Evolutionary conservation across 1,284 basidiomycete species (phyloP), one percentile per base, ranked within the genome.

Genomic region (Ganoderma resinaceum): DNA sequence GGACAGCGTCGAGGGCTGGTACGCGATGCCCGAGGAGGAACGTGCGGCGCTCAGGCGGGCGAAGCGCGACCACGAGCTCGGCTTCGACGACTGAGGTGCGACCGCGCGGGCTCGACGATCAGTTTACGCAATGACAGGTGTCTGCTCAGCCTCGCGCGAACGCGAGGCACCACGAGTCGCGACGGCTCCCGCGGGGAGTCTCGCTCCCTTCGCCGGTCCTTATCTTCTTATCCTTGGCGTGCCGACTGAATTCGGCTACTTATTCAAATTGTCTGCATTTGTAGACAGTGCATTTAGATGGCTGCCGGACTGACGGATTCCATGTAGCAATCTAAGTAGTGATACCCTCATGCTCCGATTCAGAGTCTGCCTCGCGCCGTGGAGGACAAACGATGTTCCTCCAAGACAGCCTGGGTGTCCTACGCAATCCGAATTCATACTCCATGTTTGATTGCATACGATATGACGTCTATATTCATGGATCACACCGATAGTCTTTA

Each of bases 1-100:
- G 52, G 92, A 94, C 69, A 87, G 82, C 57, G 81, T 91, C 9
- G 91, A 91, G 18, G 92, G 91, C 8, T 94, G 92, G 92, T 86
- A 86, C 63, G 85, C 84, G 55, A 81, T 93, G 80, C 80, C 82
- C 18, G 90, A 92, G 70, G 84, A 84, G 62, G 91, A 93, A 77
- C 84, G 91, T 74, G 87, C 83, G 69, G 82, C 81, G 66, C 78
- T 91, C 76, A 83, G 86, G 74, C 85, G 84, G 72, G 83, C 83
- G 23, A 92, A 93, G 80, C 82, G 86, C 73, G 88, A 90, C 65
- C 82, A 80, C 69, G 91, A 92, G 79, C 78, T 90, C 75, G 88
- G 86, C 12, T 88, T 78, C 55, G 76, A 79, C 52, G 79, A 79
- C 52, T 79, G 53, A 72, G 4, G 46, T 49, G 46, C 46, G 7